phyloP scores from a whole-genome alignment of 352 stramenopile species.

The Globisporangium cystogenes region DNA sequence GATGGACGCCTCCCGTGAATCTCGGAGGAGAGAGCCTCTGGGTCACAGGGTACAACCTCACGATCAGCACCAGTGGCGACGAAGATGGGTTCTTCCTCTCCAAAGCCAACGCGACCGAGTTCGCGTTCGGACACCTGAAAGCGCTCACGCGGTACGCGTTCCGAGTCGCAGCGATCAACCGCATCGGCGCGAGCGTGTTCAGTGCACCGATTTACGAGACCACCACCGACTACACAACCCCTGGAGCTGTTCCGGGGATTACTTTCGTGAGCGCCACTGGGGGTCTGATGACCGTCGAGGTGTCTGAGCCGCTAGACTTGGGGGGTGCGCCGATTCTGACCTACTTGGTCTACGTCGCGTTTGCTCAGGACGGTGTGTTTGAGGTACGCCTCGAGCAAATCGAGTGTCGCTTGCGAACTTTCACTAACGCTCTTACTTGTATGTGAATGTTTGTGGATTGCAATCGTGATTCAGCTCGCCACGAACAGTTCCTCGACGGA shows the following conservation, averaged over 20 bases:
- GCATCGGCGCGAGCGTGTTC: conserved; percentile 19
- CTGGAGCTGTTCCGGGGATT: conserved; percentile 20
- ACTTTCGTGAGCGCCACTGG: conserved; percentile 29
- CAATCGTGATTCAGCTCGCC: conserved; percentile 1
- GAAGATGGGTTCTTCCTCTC: conserved; percentile 16
- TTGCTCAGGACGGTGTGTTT: conserved; percentile 1
- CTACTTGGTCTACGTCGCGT: conserved; percentile 20
- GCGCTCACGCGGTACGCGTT: conserved; percentile 26
- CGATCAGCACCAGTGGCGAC: conserved; percentile 7
- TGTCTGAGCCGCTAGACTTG: conserved; percentile 27
- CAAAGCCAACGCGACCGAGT: conserved; percentile 26
- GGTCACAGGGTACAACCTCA: conserved; percentile 36
- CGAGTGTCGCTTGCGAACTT: background rate
- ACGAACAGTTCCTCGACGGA: conserved; percentile 1
- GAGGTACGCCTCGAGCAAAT: background rate
- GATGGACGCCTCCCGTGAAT: conserved; percentile 43
- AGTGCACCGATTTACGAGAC: conserved; percentile 8
- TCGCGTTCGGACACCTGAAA: conserved; percentile 21
- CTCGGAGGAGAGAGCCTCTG: conserved; percentile 25
- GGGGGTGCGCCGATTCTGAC: conserved; percentile 32
- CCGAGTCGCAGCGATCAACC: conserved; percentile 35
- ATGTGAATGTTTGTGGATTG: background rate
- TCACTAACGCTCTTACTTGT: background rate
- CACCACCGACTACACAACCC: conserved; percentile 37
- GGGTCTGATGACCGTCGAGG: conserved; percentile 30